Evolutionary conservation across 306 rosid species (phyloP).

Genomic region (Cicer chorassanicum): DNA sequence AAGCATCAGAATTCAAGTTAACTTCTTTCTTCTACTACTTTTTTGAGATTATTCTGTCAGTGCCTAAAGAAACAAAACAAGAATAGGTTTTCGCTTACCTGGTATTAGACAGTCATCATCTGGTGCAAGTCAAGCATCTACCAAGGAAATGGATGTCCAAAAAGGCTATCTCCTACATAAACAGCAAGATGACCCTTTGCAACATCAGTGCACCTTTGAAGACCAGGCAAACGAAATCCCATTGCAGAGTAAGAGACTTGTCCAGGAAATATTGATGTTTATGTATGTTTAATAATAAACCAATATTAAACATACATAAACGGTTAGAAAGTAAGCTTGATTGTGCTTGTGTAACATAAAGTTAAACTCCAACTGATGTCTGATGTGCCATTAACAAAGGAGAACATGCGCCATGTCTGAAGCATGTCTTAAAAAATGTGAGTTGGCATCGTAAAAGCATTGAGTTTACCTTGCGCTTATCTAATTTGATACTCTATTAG

Average conservation of each 20-base stretch:
- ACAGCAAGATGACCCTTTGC: too few species aligned
- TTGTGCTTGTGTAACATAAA: too few species aligned
- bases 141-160: constrained; percentile 44
- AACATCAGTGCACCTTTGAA: too few species aligned
- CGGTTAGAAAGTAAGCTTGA: too few species aligned
- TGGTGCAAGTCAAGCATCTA: neutral
- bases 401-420: neutral
- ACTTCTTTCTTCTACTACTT: neutral
- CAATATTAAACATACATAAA: too few species aligned
- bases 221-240: too few species aligned
- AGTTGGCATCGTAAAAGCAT: neutral
- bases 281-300: too few species aligned
- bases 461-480: constrained; percentile 1
- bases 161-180: constrained; percentile 45
- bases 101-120: constrained; percentile 39
- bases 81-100: constrained; percentile 48
- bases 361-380: too few species aligned
- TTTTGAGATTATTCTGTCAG: too few species aligned
- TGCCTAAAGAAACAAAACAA: constrained; percentile 6
- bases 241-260: too few species aligned
- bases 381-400: neutral
- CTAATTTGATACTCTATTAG: constrained; percentile 6
- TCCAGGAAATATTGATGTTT: too few species aligned
- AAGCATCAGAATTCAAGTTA: neutral
- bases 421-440: constrained; percentile 1